Evolutionary conservation across 176 grass and related monocot genomes (phyloP), one percentile per base, ranked within the genome.

Genomic region (Oryza officinalis): DNA sequence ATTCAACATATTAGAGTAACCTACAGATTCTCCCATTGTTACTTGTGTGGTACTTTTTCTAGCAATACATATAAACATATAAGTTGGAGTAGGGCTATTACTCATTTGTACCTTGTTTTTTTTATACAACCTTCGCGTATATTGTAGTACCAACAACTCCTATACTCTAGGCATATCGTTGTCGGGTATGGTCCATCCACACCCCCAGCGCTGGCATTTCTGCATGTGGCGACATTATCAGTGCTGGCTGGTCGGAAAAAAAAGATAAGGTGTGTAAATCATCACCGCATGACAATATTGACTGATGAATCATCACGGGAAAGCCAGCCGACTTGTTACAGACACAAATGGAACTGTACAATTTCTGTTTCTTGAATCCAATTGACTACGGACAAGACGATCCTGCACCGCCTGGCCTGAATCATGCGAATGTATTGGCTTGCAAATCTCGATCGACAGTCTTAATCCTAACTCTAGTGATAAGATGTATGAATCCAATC

Each of bases 231-330:
- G 43, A 79, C 49, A 76, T 68, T 17, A 10, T 49, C 4, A 6
- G 13, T 37, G 46, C 35, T 63, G 27, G 32, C 15, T 63, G 8
- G 71, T 63, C 8, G 2, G 2, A 23, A 43, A 27, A 17, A 49
- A 57, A 57, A 28, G 10, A 67, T 10, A 43, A 64, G 10, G 59
- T 15, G 59, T 15, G 23, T 6, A 46, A 86, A 67, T 67, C 13
- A 67, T 59, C n/a, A 31, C 60, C 15, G 32, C 18, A 67, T 70
- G 71, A 46, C 71, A 81, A 52, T 52, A 33, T 54, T 85, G 77
- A 40, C 71, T 46, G 45, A 3, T 57, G 26, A 13, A 4, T 65
- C 50, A 15, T 35, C 63, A 79, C 76, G 71, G 27, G 77, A 49
- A 49, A 57, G 18, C 18, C 40, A 27, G 2, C 9, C 40, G 30